Percentiles rank a stretch among this genome's conserved stretches.
phyloP scores from a whole-genome alignment of 2,329 filamentous ascomycete species.

The Raffaelea albimanens region DNA sequence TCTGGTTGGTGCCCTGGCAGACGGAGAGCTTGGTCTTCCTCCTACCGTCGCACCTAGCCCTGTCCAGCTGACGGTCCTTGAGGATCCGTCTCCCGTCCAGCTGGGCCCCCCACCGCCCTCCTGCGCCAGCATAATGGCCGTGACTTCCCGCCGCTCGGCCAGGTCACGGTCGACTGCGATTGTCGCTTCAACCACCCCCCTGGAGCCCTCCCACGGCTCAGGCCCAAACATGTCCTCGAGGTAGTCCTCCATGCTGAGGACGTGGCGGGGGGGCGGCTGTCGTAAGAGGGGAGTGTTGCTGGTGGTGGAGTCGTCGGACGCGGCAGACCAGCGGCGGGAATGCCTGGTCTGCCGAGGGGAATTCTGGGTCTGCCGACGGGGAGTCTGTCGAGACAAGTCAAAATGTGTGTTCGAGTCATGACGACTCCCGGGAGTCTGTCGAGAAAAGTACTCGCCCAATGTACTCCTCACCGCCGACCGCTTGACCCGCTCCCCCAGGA shows the following conservation, averaged over 20 bases:
- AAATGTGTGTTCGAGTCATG: too few species aligned
- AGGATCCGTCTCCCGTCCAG: too few species aligned
- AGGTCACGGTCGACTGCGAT: slow-evolving; percentile 29
- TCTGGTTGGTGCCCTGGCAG: too few species aligned
- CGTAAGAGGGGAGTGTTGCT: neutral
- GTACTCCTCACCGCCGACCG: too few species aligned
- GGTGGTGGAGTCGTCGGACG: neutral
- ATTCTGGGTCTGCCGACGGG: too few species aligned
- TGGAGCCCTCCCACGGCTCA: slow-evolving; percentile 14
- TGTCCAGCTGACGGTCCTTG: slow-evolving; percentile 33
- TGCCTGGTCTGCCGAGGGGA: too few species aligned
- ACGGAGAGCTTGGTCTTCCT: too few species aligned
- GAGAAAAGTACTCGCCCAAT: too few species aligned
- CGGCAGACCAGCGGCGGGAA: too few species aligned
- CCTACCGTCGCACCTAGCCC: slow-evolving; percentile 27
- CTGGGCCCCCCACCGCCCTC: too few species aligned
- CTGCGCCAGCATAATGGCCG: slow-evolving; percentile 26
- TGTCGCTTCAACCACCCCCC: slow-evolving; percentile 18
- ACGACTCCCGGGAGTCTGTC: too few species aligned
- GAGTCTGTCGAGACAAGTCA: too few species aligned
- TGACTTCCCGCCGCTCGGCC: slow-evolving; percentile 31
- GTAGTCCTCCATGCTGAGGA: slow-evolving; percentile 24
- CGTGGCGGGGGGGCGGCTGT: slow-evolving; percentile 5
- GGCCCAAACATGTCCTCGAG: slow-evolving; percentile 24
- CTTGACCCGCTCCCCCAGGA: slow-evolving; percentile 18